Evolutionary conservation across 495 filamentous ascomycete genomes (phyloP).

Genomic region (Aspergillus taichungensis): DNA sequence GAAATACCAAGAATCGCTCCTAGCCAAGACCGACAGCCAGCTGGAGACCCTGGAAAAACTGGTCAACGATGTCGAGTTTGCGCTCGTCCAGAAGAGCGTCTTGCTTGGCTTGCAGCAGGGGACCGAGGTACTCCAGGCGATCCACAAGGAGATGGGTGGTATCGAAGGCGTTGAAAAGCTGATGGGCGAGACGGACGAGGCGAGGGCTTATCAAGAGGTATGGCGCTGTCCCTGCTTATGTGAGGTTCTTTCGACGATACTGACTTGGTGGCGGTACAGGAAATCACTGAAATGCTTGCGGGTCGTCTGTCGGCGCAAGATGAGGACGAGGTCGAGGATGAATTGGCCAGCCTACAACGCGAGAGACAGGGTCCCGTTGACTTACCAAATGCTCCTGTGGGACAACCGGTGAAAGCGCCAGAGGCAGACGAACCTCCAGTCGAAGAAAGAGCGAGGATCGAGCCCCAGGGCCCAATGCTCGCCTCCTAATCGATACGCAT

Average conservation of each 20-base stretch:
- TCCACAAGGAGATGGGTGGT: conserved; percentile 93
- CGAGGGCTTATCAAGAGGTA: conserved; percentile 79
- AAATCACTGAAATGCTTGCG: conserved; percentile 82
- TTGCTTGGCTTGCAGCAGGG: conserved; percentile 88
- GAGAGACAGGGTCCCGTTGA: conserved; percentile 46
- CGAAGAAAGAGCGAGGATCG: conserved; percentile 15
- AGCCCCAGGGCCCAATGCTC: conserved; percentile 25
- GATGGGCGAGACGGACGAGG: conserved; percentile 85
- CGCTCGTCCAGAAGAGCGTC: conserved; percentile 91
- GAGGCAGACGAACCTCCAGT: not conserved
- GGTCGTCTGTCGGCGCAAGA: conserved; percentile 82
- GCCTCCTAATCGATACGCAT: not conserved
- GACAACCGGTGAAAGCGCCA: conserved; percentile 20
- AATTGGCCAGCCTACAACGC: conserved; percentile 69
- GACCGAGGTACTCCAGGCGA: conserved; percentile 78
- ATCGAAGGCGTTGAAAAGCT: conserved; percentile 87
- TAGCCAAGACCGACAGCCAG: conserved; percentile 84
- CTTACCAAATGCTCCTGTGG: conserved; percentile 53
- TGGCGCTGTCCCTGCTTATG: conserved; percentile 6
- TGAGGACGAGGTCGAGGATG: conserved; percentile 96
- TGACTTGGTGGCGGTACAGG: conserved; percentile 39
- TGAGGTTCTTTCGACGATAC: not conserved
- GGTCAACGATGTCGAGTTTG: conserved; percentile 80
- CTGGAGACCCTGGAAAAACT: conserved; percentile 81
- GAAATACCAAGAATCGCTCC: conserved; percentile 91